Conservation (phyloP, 2,329 filamentous ascomycete species). For the Colletotrichum shisoi region DNA sequence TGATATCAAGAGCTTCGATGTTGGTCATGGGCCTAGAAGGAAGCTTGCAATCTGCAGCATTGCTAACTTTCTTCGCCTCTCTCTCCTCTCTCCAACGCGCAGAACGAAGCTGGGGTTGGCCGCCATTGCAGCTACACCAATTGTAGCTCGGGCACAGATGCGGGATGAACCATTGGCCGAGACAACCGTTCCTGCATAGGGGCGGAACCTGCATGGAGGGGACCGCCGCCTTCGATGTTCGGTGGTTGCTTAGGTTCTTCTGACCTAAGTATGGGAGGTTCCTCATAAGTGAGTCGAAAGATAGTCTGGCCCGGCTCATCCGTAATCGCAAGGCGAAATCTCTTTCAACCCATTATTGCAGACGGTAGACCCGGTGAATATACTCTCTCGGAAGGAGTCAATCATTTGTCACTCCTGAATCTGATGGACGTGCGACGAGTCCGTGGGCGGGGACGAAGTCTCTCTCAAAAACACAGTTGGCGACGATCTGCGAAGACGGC, state of each 20-base stretch:
- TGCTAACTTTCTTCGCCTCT: not conserved
- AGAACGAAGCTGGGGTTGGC: not conserved
- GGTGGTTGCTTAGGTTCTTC: slow-evolving; percentile 22
- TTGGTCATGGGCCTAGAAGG: not conserved
- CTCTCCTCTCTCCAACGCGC: not conserved
- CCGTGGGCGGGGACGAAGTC: not conserved
- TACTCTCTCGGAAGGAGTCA: not conserved
- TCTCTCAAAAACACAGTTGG: not conserved
- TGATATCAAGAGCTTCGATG: slow-evolving; percentile 5
- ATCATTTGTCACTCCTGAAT: not conserved
- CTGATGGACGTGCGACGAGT: slow-evolving; percentile 7
- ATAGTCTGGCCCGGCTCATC: not conserved
- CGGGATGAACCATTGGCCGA: slow-evolving; percentile 23
- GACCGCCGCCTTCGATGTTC: slow-evolving; percentile 19
- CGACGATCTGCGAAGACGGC: slow-evolving; percentile 11
- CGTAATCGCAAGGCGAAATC: not conserved
- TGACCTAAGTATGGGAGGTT: not conserved
- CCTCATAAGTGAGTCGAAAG: not conserved
- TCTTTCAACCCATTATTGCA: slow-evolving; percentile 8
- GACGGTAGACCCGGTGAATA: not conserved
- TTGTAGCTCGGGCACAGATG: slow-evolving; percentile 2
- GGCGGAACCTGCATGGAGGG: slow-evolving; percentile 32
- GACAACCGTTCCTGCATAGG: slow-evolving; percentile 32
- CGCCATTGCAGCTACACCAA: not conserved
- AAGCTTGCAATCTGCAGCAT: slow-evolving; percentile 21